Evolutionary conservation across 345 rosid species (phyloP), one percentile per base, ranked within the genome.

Genomic region (Gossypium arboreum): DNA sequence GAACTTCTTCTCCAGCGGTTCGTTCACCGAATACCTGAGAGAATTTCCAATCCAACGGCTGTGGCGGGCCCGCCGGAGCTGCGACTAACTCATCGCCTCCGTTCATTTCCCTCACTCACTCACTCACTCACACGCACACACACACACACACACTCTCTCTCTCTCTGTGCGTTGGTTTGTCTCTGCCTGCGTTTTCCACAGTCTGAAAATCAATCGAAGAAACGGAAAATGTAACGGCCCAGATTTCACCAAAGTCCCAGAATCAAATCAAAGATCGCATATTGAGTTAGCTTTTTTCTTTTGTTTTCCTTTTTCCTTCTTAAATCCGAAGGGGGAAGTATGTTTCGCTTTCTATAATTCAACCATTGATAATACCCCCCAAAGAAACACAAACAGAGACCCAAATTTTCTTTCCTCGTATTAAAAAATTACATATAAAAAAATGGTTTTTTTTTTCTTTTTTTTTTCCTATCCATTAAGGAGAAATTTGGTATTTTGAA

Each of bases 21-120:
- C 97, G 92, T 79, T 94, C 98, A 62, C 97, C 98, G 80, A 92
- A 94, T 27, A 94, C 97, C 86, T 94, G 98, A 73, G 97, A 88
- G 85, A 94, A 94, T 87, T 90, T 94, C 98, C 98, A 94, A 51
- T 94, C 98, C 68, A 92, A 83, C 73, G 89, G 86, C 79, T 79
- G 84, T 65, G 85, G 80, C 75, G 86, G 80, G 64, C 70, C 84
- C 20, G 79, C 75, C 54, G 79, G 80, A 79, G 85, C 84, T 77
- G 78, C 78, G 73, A 85, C 79, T 76, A 80, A 88, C 63, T 75
- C 86, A 80, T 78, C 90, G 78, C 86, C 89, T 78, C 84, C 88
- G 88, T 86, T 84, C 95, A 90, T 90, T 76, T 75, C 76, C 71
- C 24, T 18, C 2, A 2, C 10, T 13, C 24, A 1, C 59, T 22